A percentile compares a stretch with the other conserved stretches of the same genome.
Conservation (phyloP, 352 stramenopile genomes). For the Phytophthora europaea region DNA sequence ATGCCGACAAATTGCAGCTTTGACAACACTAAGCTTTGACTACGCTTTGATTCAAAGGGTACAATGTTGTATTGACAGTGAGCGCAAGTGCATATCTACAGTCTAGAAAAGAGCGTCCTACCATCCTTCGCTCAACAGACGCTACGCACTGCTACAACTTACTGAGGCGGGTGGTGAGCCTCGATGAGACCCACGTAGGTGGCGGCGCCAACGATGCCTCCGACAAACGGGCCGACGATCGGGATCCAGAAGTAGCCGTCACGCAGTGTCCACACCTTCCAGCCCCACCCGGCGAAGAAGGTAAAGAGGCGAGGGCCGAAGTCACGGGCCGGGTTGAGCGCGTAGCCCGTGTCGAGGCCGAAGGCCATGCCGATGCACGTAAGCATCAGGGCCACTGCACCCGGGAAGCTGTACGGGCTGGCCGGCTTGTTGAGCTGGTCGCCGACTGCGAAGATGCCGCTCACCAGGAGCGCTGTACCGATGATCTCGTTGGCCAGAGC, state of each 20-base stretch:
- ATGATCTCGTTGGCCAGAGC: conserved; percentile 58
- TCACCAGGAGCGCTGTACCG: conserved; percentile 49
- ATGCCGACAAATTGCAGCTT: not conserved
- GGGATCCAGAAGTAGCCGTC: conserved; percentile 40
- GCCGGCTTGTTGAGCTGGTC: conserved; percentile 59
- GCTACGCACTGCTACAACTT: not conserved
- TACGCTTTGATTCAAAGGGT: conserved; percentile 8
- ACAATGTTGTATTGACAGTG: conserved; percentile 23
- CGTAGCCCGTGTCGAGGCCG: conserved; percentile 50
- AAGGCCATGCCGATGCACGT: conserved; percentile 52
- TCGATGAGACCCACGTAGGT: conserved; percentile 37
- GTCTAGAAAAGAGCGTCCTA: not conserved
- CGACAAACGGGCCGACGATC: conserved; percentile 38
- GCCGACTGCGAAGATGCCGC: conserved; percentile 54
- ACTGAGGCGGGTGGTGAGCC: conserved; percentile 29
- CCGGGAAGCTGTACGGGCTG: conserved; percentile 49
- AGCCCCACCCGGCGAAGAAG: conserved; percentile 57
- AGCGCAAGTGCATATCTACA: conserved; percentile 10
- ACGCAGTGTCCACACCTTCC: conserved; percentile 47
- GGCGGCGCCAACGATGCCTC: conserved; percentile 32
- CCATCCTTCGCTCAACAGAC: not conserved
- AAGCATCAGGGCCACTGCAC: conserved; percentile 44
- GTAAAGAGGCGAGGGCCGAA: conserved; percentile 62
- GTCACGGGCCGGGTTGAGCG: conserved; percentile 55
- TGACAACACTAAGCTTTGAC: not conserved